A percentile compares a stretch with the other conserved stretches of the same genome.
Evolutionary conservation across 2,329 filamentous ascomycete genomes (phyloP).

Genomic region (Diplodia corticola): DNA sequence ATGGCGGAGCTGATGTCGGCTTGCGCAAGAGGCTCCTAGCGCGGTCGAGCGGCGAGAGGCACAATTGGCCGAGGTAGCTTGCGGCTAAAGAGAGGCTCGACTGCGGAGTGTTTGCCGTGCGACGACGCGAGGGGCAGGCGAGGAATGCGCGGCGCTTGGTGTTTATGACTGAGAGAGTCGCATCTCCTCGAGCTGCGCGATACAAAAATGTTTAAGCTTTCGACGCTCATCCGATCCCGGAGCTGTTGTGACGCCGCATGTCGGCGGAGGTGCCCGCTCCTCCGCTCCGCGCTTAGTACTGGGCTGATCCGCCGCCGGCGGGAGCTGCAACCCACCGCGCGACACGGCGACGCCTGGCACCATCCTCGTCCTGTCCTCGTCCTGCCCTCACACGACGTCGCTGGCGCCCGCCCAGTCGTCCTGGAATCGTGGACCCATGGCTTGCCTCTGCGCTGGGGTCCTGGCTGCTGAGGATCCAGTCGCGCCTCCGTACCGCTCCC

Average conservation of each 20-base stretch:
- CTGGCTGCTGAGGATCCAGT: neutral
- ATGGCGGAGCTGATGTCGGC: slow-evolving; percentile 8
- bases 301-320: neutral
- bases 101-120: neutral
- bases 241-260: slow-evolving; percentile 4
- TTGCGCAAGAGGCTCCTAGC: slow-evolving; percentile 10
- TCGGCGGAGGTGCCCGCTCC: slow-evolving; percentile 4
- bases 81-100: slow-evolving; percentile 18
- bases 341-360: neutral
- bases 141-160: slow-evolving; percentile 14
- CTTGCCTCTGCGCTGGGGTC: too few species aligned
- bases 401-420: neutral
- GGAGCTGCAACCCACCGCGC: neutral
- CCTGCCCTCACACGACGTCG: neutral
- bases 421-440: neutral
- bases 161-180: slow-evolving; percentile 8
- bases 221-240: slow-evolving; percentile 11
- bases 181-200: slow-evolving; percentile 4
- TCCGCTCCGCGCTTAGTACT: slow-evolving; percentile 5
- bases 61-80: slow-evolving; percentile 20
- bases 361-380: slow-evolving; percentile 2
- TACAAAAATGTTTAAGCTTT: slow-evolving; percentile 19
- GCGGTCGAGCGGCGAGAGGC: slow-evolving; percentile 16
- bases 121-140: neutral
- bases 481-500: neutral